Evolutionary conservation across 2,329 filamentous ascomycete genomes (phyloP), one percentile per base, ranked within the genome.

Genomic region (Knufia fluminis): DNA sequence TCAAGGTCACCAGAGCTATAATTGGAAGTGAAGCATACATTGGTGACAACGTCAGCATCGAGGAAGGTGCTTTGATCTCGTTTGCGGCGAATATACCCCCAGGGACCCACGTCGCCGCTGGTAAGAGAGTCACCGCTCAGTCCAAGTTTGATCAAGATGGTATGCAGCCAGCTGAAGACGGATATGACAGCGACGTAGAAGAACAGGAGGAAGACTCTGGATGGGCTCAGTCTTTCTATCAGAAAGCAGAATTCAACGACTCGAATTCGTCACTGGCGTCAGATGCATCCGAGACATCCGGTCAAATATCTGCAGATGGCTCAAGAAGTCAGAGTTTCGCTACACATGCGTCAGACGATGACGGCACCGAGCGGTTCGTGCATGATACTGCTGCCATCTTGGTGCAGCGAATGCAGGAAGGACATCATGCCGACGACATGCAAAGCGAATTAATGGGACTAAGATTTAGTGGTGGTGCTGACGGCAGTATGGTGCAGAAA

Each of bases 371-470:
- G 51, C 74, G 81, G 51, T 97, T 97, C 75, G 86, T 95, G 64
- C 76, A 83, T 53, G 91, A 96, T 61, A 91, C 91, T 22, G 86
- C 91, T 2, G 76, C 82, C 56, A 91, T 87, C 53, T 78, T 97
- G n/a, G 77, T 90, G 54, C 90, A 96, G 61, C 86, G 88, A 20
- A 75, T 97, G 36, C 83, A 85, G 46, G 78, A 80, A 52, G 84
- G 82, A 19, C 72, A 80, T 44, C 78, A 79, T 12, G 79, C 81
- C 9, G 86, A 94, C 63, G 92, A 94, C 55, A 90, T 95, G 61
- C 88, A 91, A 64, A 78, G 97, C 28, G 92, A 98, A 65, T 85
- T 98, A 54, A 94, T 90, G 72, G 86, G 88, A 41, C 75, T 97
- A n/a, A 84, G 91, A 9, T 86, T 98, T 66, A 85, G 83, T 48